Evolutionary conservation across 768 basidiomycete genomes (phyloP).

Genomic region (Ramaria sp.): DNA sequence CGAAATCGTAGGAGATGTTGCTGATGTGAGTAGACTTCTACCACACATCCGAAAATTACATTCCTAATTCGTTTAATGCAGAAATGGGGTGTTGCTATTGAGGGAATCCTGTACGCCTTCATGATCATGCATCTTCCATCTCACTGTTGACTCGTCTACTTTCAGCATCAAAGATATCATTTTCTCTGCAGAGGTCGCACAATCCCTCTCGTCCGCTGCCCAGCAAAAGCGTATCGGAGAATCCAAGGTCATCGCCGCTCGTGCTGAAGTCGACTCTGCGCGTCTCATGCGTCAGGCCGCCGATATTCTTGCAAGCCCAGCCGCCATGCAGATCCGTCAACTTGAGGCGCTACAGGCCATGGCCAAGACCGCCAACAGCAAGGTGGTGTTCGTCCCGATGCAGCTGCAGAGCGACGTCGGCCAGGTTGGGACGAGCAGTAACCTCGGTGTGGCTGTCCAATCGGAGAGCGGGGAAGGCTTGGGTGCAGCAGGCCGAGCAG

Average conservation of each 20-base stretch:
- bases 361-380: slow-evolving; percentile 81
- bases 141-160: not conserved
- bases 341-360: slow-evolving; percentile 93
- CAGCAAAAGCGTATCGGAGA: slow-evolving; percentile 97
- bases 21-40: slow-evolving; percentile 32
- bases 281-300: slow-evolving; percentile 95
- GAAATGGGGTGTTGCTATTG: slow-evolving; percentile 95
- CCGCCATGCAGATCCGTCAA: slow-evolving; percentile 97
- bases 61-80: too few relatives aligned
- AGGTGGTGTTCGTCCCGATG: slow-evolving; percentile 94
- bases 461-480: slow-evolving; percentile 28
- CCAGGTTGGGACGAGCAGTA: slow-evolving; percentile 26
- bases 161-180: slow-evolving; percentile 75
- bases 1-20: slow-evolving; percentile 86
- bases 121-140: not conserved
- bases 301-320: slow-evolving; percentile 87
- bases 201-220: slow-evolving; percentile 87
- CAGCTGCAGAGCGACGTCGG: slow-evolving; percentile 66
- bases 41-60: not conserved
- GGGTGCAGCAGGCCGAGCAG: slow-evolving; percentile 36
- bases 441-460: slow-evolving; percentile 14
- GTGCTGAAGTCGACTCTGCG: slow-evolving; percentile 92
- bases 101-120: slow-evolving; percentile 58
- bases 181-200: slow-evolving; percentile 83
- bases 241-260: slow-evolving; percentile 90